phyloP scores from a whole-genome alignment of 805 yeast species.

The Saccharomycopsis capsularis region DNA sequence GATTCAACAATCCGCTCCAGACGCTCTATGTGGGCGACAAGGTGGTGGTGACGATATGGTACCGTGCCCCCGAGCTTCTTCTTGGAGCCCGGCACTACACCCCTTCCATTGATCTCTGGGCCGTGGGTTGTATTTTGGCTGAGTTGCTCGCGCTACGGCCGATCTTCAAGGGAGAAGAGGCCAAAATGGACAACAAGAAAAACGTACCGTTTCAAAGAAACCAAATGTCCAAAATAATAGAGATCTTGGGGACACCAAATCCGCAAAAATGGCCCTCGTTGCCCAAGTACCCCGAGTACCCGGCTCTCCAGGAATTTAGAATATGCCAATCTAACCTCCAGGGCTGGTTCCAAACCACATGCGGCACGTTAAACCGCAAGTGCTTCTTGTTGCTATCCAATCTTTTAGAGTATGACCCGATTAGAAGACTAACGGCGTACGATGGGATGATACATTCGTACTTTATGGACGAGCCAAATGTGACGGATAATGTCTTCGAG shows the following conservation, averaged over 20 bases:
- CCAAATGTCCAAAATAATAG: constrained; percentile 85
- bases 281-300: constrained; percentile 77
- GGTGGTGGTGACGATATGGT: constrained; percentile 96
- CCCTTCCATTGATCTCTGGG: constrained; percentile 91
- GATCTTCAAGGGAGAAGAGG: constrained; percentile 95
- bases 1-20: constrained; percentile 80
- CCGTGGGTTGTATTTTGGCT: constrained; percentile 91
- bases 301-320: constrained; percentile 50
- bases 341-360: constrained; percentile 81
- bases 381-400: constrained; percentile 60
- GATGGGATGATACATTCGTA: constrained; percentile 71
- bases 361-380: constrained; percentile 36
- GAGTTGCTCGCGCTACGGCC: constrained; percentile 86
- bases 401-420: constrained; percentile 78
- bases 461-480: constrained; percentile 64
- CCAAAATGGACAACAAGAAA: constrained; percentile 89
- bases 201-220: constrained; percentile 90
- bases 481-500: constrained; percentile 72
- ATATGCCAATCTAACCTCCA: constrained; percentile 62
- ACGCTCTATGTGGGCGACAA: constrained; percentile 87
- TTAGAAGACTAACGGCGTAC: constrained; percentile 67
- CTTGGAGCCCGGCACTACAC: constrained; percentile 92
- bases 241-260: constrained; percentile 88
- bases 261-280: constrained; percentile 73
- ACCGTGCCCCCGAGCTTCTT: constrained; percentile 85